A percentile compares a stretch with the other conserved stretches of the same genome.
phyloP scores from a whole-genome alignment of 2,329 filamentous ascomycete genomes.

The Diaporthe caulivora region DNA sequence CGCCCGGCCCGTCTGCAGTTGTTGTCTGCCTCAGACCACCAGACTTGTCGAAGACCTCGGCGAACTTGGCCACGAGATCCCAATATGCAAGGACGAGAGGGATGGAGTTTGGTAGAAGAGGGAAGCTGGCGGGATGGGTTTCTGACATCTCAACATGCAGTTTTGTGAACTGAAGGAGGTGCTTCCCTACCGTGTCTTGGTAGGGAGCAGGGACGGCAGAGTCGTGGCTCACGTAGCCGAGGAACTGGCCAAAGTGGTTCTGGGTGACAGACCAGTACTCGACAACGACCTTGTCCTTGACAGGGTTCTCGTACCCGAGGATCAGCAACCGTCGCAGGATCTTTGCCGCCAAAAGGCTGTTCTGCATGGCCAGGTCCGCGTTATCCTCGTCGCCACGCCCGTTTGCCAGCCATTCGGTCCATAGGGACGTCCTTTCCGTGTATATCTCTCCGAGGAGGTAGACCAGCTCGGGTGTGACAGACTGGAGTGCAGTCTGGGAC shows the following conservation, averaged over 20 bases:
- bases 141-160: slow-evolving; percentile 89
- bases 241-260: slow-evolving; percentile 81
- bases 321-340: slow-evolving; percentile 83
- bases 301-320: slow-evolving; percentile 85
- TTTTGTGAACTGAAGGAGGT: slow-evolving; percentile 91
- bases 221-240: slow-evolving; percentile 71
- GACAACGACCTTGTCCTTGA: slow-evolving; percentile 80
- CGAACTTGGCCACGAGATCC: slow-evolving; percentile 82
- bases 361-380: slow-evolving; percentile 75
- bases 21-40: slow-evolving; percentile 64
- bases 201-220: slow-evolving; percentile 65
- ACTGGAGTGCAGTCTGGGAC: slow-evolving; percentile 82
- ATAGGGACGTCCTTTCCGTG: slow-evolving; percentile 76
- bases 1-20: slow-evolving; percentile 50
- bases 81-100: slow-evolving; percentile 86
- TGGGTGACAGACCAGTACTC: slow-evolving; percentile 86
- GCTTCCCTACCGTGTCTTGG: slow-evolving; percentile 80
- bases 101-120: slow-evolving; percentile 82
- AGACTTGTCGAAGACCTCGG: slow-evolving; percentile 77
- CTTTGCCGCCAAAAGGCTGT: slow-evolving; percentile 84
- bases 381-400: slow-evolving; percentile 70
- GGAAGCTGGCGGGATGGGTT: slow-evolving; percentile 84
- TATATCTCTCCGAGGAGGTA: slow-evolving; percentile 85
- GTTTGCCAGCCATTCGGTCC: slow-evolving; percentile 72
- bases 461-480: slow-evolving; percentile 85